Evolutionary conservation across 2,329 filamentous ascomycete species (phyloP), one percentile per base, ranked within the genome.

Genomic region (Ophiostoma quercus): DNA sequence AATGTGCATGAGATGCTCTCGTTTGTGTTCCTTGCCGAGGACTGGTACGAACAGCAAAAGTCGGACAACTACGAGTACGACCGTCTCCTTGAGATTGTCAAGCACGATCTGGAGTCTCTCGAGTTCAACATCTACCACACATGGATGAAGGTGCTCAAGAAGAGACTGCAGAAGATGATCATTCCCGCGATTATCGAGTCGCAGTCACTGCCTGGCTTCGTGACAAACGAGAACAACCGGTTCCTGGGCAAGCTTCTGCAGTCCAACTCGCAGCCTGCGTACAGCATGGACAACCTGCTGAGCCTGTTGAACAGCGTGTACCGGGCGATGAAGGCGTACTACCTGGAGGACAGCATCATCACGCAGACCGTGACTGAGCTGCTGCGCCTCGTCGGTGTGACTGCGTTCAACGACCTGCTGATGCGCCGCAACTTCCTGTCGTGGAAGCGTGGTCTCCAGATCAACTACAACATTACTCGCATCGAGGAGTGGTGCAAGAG

Each of bases 71-170:
- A 96, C 79, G 95, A 99, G 83, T 99, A 99, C 76, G 95, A 99
- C 80, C 91, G 95, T 73, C 86, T 99, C 68, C 83, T 99, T 76
- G 95, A 99, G 80, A 98, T 99, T 79, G 95, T 99, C 78, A 99
- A 99, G 85, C 95, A 99, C 79, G 95, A 99, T 79, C 84, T 99
- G 68, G 95, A 99, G 83, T 97, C 92, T 80, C 85, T 99, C 73
- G 95, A 99, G 82, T 99, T 99, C 84, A 99, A 99, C 84, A 99
- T 99, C 76, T 99, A 99, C 81, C 95, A 99, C 82, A 99, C 95
- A 34, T 99, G 95, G 95, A 99, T 99, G 95, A 99, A 99, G 85
- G 92, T 97, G 70, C 83, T 99, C 77, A 99, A 99, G 87, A 97
- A 97, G 88, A 97, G 96, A 83, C 86, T 99, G 73, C 92, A 96